Conservation (phyloP, 129 eudicot genomes). For the Cynara cardunculus region DNA sequence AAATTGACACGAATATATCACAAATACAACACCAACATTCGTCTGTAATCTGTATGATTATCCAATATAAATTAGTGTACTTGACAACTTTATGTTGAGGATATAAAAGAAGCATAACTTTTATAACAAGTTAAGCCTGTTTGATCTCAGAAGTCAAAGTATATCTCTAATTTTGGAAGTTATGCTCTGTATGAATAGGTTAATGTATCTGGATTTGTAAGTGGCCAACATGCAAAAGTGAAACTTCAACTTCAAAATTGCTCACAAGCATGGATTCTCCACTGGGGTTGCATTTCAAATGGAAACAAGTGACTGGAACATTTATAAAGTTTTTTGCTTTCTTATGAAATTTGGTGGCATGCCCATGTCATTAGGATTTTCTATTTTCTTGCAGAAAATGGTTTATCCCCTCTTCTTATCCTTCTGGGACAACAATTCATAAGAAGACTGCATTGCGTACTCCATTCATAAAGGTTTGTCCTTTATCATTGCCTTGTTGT, state of each 20-base stretch:
- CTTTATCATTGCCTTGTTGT: background rate
- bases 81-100: background rate
- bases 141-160: constrained; percentile 8
- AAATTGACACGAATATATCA: background rate
- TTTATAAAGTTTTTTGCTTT: background rate
- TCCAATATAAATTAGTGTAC: background rate
- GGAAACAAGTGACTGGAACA: constrained; percentile 37
- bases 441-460: constrained; percentile 45
- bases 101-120: background rate
- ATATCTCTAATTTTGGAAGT: constrained; percentile 7
- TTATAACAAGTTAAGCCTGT: background rate
- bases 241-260: constrained; percentile 47
- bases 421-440: constrained; percentile 40
- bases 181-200: constrained; percentile 24
- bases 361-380: background rate
- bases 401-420: constrained; percentile 41
- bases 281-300: constrained; percentile 50
- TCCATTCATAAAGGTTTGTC: constrained; percentile 44
- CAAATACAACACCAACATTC: background rate
- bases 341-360: background rate
- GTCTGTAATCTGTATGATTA: constrained; percentile 10
- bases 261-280: constrained; percentile 45
- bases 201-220: constrained; percentile 35
- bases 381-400: constrained; percentile 39
- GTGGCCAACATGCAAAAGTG: constrained; percentile 37